Evolutionary conservation across 139 green algal species (phyloP), one percentile per base, ranked within the genome.

Genomic region (Ulvella scutata): DNA sequence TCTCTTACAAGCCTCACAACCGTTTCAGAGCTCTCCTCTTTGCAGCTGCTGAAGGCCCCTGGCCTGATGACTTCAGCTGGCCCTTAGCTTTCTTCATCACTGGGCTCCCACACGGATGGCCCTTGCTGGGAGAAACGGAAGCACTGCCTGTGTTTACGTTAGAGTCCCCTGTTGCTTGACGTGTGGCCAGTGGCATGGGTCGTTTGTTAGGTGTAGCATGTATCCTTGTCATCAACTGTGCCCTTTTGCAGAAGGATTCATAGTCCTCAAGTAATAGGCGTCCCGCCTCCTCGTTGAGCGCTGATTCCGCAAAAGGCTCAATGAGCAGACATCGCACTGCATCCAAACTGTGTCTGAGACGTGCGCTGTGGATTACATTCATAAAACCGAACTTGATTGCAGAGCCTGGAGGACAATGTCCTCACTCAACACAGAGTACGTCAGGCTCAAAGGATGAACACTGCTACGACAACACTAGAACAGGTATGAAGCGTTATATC

Each of bases 261-360:
- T 95, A 96, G 40, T 88, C 78, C 73, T 98, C 93, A 31, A 97
- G 79, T 76, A 99, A 85, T 39, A 97, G 84, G 81, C 91, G 94
- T 26, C 91, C 94, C 28, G 95, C 94, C 78, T 98, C 94, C 78
- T 99, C 94, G 80, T 99, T 98, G 3, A 99, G 81, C 9, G 94
- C 94, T 2, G 85, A 94, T 73, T 99, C 94, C 0, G 94, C 88
- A 73, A 96, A 97, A 29, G 94, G 93, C 82, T 99, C 88, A 37
- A 99, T 96, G 0, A 99, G 82, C 44, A 99, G 83, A 85, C 94
- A 98, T 4, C 94, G 85, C 28, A 98, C 51, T 67, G 51, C 51
- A 67, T 7, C n/a, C n/a, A n/a, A n/a, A n/a, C n/a, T n/a, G n/a
- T n/a, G n/a, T n/a, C n/a, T n/a, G n/a, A n/a, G n/a, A n/a, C n/a